Base-by-base conservation (phyloP, 2,329 filamentous ascomycete genomes). In the Colletotrichum sp. region DNA sequence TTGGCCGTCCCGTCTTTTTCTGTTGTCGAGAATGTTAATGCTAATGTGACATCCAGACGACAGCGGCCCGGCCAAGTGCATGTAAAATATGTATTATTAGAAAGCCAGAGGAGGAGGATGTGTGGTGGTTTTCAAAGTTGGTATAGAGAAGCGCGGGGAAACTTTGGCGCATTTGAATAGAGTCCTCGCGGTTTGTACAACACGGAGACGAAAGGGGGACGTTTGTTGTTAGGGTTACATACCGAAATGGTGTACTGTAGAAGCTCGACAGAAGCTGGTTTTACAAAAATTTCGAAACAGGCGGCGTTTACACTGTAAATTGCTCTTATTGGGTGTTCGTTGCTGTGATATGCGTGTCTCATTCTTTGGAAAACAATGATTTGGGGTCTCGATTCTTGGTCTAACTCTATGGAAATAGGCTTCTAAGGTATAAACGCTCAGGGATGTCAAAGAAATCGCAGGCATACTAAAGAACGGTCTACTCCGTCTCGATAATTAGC, bases 401-500 rank as follows among this genome's bases (percentile, higher is more conserved):
- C 43, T 21, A 52, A n/a, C 43, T 32, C 58, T 32, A 36, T 21
- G 28, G 28, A 32, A 32, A 60, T 7, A 26, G 56, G 9, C n/a
- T n/a, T 60, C 28, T 60, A 21, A 60, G 43, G n/a, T 52, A 52
- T 21, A 21, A 52, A 52, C n/a, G 21, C 9, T 60, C 56, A 12
- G 30, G 3, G 12, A 64, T 34, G 60, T 15, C 32, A 38, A n/a
- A 38, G 16, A 38, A 64, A 64, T 16, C 16, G n/a, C 15, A 16
- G 32, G 13, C 34, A 16, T 38, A 43, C 30, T 21, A 8, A 8
- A 34, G 30, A 24, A 62, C 10, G 9, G n/a, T 16, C 58, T 68
- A 72, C 58, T 70, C 64, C 4, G 55, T 71, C 24, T 64, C 77
- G 43, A 83, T 75, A 12, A 82, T 66, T 3, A 80, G 76, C 68